Base-by-base conservation (phyloP, 257 asterid species). In the Solanum verrucosum region DNA sequence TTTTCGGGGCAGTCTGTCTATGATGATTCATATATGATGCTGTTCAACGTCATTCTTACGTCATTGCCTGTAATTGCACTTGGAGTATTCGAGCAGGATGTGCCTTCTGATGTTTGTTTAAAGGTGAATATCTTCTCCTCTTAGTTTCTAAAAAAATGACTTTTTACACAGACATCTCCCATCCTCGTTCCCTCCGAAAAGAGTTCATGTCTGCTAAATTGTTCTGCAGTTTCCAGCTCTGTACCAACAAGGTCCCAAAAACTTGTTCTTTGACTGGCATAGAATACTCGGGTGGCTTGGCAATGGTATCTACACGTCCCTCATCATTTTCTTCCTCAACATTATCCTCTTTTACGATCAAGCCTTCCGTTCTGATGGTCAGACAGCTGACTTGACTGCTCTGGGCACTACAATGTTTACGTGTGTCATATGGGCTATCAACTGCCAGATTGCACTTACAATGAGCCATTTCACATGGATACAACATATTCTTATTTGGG, bases 401-500 rank as follows among this genome's bases (percentile, higher is more conserved):
- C 94, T 97, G 15, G 99, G 99, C 21, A 96, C 99, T 0, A 93
- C 93, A 5, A 97, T 97, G 98, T 96, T 97, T 95, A 97, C 99
- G 1, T 96, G 98, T 70, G 94, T 96, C 27, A 91, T 96, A 86
- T 97, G 99, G 98, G 95, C 96, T 3, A 98, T 97, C 5, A 97
- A 95, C 89, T 87, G 94, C 92, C 99, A 97, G 90, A 95, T 97
- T 34, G 98, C 98, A 7, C 90, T 97, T 34, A 92, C 95, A 4
- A 97, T 94, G 98, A 91, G 96, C 91, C 98, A 97, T 93, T 97
- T 97, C 96, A 97, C 99, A n/a, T 96, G 97, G 97, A 94, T 97
- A 74, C 99, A 97, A 85, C 99, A 95, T 93, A 42, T 96, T 79
- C 91, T 97, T 78, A 89, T 97, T 25, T 94, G 96, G 91, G 94